Evolutionary conservation across 2,329 filamentous ascomycete genomes (phyloP), one percentile per base, ranked within the genome.

Genomic region (Talaromyces funiculosus): DNA sequence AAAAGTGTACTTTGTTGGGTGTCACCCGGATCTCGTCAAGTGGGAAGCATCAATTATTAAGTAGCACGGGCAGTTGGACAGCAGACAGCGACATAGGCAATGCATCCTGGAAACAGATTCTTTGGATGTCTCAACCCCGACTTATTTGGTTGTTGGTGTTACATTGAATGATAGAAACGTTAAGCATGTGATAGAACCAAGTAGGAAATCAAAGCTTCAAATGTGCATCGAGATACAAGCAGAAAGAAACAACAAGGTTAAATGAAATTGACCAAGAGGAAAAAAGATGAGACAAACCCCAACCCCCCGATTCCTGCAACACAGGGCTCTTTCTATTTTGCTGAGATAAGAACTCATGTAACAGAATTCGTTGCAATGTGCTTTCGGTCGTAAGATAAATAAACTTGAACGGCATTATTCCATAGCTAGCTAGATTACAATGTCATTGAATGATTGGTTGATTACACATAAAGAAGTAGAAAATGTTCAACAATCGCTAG

Each of bases 401-500:
- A 61, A 61, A 59, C 24, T 42, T 58, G 60, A 33, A 55, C 60
- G 56, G 60, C 60, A 58, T 57, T 56, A 58, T 53, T 38, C 55
- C 56, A 57, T 61, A 57, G 55, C 56, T 58, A 61, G 49, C 56
- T 61, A 61, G 60, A 61, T 61, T 61, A 61, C 60, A 61, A 51
- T 53, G 56, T 61, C 60, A 38, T 61, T 58, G 60, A 57, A 54
- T 54, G 51, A 37, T 35, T 12, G 51, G 24, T 61, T 61, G 56
- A 57, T 53, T 61, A 58, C 54, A 61, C 42, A 40, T 53, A 55
- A 57, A 53, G 55, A 57, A 53, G 22, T 35, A 57, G 38, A 43
- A 53, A 53, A 61, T 53, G 29, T 40, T 35, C 53, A 55, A 35
- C 26, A 45, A 16, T 45, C 47, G 55, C 40, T 26, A 40, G n/a